Evolutionary conservation across 1,139 yeast species (phyloP).

Genomic region (Pneumocystis wakefieldiae): DNA sequence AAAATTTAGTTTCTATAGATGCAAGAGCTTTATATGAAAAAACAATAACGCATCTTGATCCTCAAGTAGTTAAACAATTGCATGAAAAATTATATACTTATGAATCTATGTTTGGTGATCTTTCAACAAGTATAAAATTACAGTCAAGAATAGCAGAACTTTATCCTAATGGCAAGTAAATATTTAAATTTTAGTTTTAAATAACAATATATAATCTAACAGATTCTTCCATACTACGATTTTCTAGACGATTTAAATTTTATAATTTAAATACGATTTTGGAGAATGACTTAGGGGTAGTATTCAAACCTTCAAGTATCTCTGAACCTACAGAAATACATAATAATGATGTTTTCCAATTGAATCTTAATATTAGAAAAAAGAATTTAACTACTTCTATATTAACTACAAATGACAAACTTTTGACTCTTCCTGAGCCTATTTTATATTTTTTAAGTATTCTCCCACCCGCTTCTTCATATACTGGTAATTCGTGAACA

Average conservation of each 20-base stretch:
- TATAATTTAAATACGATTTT: constrained; percentile 8
- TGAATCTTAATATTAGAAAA: not conserved
- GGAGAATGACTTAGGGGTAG: constrained; percentile 6
- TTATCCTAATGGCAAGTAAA: constrained; percentile 37
- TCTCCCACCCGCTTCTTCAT: not conserved
- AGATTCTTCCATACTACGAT: constrained; percentile 30
- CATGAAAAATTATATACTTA: constrained; percentile 37
- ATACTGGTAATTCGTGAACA: not conserved
- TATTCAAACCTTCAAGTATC: not conserved
- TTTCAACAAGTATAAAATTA: constrained; percentile 49
- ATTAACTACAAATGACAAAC: not conserved
- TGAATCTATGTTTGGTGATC: constrained; percentile 47
- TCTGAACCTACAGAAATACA: not conserved
- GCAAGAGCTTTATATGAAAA: constrained; percentile 73
- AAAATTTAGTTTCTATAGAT: constrained; percentile 17
- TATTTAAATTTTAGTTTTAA: constrained; percentile 15
- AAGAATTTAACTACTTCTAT: not conserved
- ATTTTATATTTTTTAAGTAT: not conserved
- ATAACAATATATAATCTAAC: constrained; percentile 23
- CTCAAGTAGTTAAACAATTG: constrained; percentile 28
- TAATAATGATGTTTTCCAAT: not conserved
- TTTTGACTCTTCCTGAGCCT: not conserved
- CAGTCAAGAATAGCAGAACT: constrained; percentile 51
- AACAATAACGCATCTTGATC: constrained; percentile 33
- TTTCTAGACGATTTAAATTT: constrained; percentile 34